A percentile compares a stretch with the other conserved stretches of the same genome.
Conservation (phyloP, 306 rosid genomes). For the Macrotyloma uniflorum region DNA sequence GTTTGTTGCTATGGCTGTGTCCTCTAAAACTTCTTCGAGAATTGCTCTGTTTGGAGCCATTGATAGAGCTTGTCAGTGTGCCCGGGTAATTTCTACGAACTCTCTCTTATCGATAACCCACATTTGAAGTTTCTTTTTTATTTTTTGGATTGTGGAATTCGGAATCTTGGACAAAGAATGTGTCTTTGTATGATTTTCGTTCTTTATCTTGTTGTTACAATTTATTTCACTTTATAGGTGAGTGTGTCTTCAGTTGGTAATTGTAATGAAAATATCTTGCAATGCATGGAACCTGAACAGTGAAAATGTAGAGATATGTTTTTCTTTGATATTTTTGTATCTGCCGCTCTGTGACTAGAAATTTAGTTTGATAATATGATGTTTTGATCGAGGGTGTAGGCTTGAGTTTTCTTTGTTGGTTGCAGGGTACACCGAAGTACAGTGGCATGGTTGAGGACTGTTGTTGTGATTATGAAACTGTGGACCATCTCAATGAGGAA, state of each 20-base stretch:
- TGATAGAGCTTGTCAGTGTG: conserved; percentile 66
- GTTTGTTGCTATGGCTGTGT: conserved; percentile 64
- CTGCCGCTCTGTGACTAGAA: background rate
- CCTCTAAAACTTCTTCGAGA: conserved; percentile 49
- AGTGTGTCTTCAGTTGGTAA: background rate
- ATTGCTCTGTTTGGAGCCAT: conserved; percentile 58
- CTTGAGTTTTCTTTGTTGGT: background rate
- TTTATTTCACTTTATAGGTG: background rate
- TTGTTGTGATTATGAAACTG: conserved; percentile 74
- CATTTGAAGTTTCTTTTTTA: background rate
- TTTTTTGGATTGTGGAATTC: conserved; percentile 2
- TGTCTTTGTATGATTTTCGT: background rate
- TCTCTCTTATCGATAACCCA: background rate
- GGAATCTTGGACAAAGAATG: background rate
- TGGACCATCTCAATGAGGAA: conserved; percentile 56
- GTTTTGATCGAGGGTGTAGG: background rate
- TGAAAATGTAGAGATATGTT: background rate
- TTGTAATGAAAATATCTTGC: conserved; percentile 10
- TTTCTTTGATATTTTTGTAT: background rate
- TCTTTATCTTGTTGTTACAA: background rate
- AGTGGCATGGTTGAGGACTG: conserved; percentile 77
- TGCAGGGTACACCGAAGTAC: conserved; percentile 55
- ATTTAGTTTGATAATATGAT: background rate
- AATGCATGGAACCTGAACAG: background rate
- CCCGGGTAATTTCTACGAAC: conserved; percentile 53